Evolutionary conservation across 2,329 filamentous ascomycete species (phyloP), one percentile per base, ranked within the genome.

Genomic region (Pseudohalonectria lignicola): DNA sequence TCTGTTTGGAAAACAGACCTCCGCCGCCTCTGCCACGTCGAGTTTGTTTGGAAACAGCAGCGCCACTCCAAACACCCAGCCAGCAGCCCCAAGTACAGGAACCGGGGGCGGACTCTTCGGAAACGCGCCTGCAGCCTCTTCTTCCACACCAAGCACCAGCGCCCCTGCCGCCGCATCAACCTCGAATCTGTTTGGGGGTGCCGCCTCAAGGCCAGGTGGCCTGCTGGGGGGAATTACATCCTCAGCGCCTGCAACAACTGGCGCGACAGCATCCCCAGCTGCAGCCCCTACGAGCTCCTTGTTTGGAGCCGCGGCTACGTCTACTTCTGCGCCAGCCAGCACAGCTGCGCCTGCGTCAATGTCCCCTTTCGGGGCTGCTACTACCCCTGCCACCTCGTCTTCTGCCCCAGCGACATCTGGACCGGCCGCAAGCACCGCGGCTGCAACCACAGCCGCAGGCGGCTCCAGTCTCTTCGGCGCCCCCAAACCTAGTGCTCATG

Each of bases 391-490:
- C 4, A 15, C 31, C 16, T 11, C 33, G 5, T 15, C 33, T 25
- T 19, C 39, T 11, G 19, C 35, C 4, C 5, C 36, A 18, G 12
- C 34, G 6, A 21, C 10, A 8, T 18, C 32, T n/a, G 23, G n/a
- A 7, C 21, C 23, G 18, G 18, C 34, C 4, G 21, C 34, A 16
- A 17, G 21, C 15, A 26, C 34, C 5, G 18, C 31, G 4, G 26
- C 39, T 20, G 23, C 40, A 2, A 23, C 35, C 4, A 21, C 35
- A 23, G 11, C 29, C n/a, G 20, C 26, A 4, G 25, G 31, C 6
- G 16, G 11, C 6, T 44, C 53, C 20, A 51, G 48, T 39, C 47
- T 59, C 18, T 62, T 63, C 42, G 52, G 57, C 10, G 48, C 44
- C 23, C 40, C 47, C 12, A 49, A 50, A 36, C 37, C 49, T 31